Conservation (phyloP, 179 eudicot species). For the Vitellaria paradoxa region DNA sequence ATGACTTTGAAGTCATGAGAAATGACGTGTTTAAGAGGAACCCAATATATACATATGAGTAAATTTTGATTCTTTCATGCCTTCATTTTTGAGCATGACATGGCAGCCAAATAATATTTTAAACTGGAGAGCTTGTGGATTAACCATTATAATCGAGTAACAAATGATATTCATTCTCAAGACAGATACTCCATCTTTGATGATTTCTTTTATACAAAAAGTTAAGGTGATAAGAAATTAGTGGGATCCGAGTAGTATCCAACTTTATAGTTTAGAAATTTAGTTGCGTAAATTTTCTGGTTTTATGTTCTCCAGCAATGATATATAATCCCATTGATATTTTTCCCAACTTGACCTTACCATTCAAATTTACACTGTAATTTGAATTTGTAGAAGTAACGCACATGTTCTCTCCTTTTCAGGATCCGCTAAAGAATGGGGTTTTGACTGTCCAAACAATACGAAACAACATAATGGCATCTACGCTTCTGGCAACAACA, state of each 20-base stretch:
- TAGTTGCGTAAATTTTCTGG: neutral
- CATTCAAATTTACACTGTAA: neutral
- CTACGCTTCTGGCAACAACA: slow-evolving; percentile 73
- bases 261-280: neutral
- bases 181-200: neutral
- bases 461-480: slow-evolving; percentile 92
- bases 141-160: neutral
- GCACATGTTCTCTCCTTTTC: slow-evolving; percentile 13
- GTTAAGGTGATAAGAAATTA: neutral
- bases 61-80: too few relatives aligned
- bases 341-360: neutral
- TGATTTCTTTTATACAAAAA: neutral
- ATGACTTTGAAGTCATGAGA: too few relatives aligned
- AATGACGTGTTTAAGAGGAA: too few relatives aligned
- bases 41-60: too few relatives aligned
- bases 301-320: neutral
- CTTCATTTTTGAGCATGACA: too few relatives aligned
- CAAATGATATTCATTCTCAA: neutral
- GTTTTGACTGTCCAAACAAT: slow-evolving; percentile 76
- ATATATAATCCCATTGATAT: neutral
- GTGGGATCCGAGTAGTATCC: neutral
- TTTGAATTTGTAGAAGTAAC: neutral
- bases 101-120: too few relatives aligned
- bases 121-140: too few relatives aligned
- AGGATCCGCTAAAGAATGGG: slow-evolving; percentile 79